Conservation (phyloP, 805 yeast species). For the Lachancea nothofagi region DNA sequence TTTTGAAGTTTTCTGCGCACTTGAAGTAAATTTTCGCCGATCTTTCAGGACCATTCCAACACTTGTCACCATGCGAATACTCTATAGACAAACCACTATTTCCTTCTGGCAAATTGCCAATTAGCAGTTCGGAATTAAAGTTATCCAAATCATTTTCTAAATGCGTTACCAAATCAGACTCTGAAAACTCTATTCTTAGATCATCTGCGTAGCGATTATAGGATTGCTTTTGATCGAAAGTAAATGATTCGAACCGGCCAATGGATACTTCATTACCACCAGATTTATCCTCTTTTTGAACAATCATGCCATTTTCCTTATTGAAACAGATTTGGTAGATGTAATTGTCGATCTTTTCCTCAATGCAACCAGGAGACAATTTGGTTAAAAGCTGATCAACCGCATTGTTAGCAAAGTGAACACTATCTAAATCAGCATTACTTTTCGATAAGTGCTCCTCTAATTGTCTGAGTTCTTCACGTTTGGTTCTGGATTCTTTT, state of each 20-base stretch:
- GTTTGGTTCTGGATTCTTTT: slow-evolving; percentile 3
- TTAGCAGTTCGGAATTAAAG: slow-evolving; percentile 10
- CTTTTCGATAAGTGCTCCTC: background rate
- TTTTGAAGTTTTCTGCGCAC: slow-evolving; percentile 55
- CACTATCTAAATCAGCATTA: background rate
- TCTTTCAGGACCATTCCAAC: slow-evolving; percentile 94
- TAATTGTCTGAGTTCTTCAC: background rate
- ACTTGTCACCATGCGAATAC: slow-evolving; percentile 63
- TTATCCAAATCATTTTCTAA: slow-evolving; percentile 19
- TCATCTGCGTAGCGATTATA: slow-evolving; percentile 19
- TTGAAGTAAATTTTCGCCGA: slow-evolving; percentile 55
- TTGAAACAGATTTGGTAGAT: slow-evolving; percentile 22
- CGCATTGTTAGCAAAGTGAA: background rate
- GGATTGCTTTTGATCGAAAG: slow-evolving; percentile 16
- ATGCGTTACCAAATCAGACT: slow-evolving; percentile 22
- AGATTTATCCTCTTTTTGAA: slow-evolving; percentile 23
- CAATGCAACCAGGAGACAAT: slow-evolving; percentile 8
- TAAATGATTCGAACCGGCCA: slow-evolving; percentile 18
- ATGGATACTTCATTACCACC: slow-evolving; percentile 22
- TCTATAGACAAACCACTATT: slow-evolving; percentile 33
- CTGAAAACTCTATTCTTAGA: slow-evolving; percentile 21
- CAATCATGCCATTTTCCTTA: slow-evolving; percentile 15
- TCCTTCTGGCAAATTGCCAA: slow-evolving; percentile 30
- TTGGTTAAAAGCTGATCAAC: slow-evolving; percentile 1
- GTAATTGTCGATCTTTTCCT: slow-evolving; percentile 20